Base-by-base conservation (phyloP, 2,329 filamentous ascomycete genomes). In the Cladosporium sp. region DNA sequence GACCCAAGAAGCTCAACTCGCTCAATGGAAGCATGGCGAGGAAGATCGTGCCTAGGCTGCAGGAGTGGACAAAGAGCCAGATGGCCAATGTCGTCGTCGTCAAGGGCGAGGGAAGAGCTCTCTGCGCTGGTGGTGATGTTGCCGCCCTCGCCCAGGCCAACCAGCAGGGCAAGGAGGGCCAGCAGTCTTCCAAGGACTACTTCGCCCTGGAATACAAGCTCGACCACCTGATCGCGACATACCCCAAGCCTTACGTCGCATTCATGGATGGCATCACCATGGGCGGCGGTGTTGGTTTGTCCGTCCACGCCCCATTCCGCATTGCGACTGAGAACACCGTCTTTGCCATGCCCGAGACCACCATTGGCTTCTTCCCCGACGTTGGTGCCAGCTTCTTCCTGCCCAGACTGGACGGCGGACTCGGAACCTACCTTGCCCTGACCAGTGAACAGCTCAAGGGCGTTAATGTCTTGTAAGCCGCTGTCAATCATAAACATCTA, bases 261-360 rank as follows among this genome's bases (percentile, higher is more conserved):
- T 87, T 97, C 66, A 95, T 99, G 85, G 93, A 99, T 65, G 93
- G 93, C 53, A 88, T 96, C 69, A 99, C 95, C 47, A 99, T 99
- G 93, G 93, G 93, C 50, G 93, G 93, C 50, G 93, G 93, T 58
- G 93, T 97, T 47, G 93, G 93, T 6, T 80, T 99, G 51, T 95
- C 88, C 69, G 82, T 96, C 47, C 95, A 99, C 71, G 92, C 93
- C 2, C 95, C 93, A 3, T 92, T 99, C 79, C 81, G 93, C 54
- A 95, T 99, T 66, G 93, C 93, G 32, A 99, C 93, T 2, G 93
- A 99, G 73, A 86, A 86, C 66, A 99, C 93, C 5, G 73, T 95
- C 42, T 97, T 99, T 64, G 91, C 95, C 60, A 99, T 99, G 93
- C 93, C 93, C 24, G 93, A 99, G 74, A 99, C 93, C 3, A 95